Evolutionary conservation across 1,139 yeast genomes (phyloP).

Genomic region (Pichia sp.): DNA sequence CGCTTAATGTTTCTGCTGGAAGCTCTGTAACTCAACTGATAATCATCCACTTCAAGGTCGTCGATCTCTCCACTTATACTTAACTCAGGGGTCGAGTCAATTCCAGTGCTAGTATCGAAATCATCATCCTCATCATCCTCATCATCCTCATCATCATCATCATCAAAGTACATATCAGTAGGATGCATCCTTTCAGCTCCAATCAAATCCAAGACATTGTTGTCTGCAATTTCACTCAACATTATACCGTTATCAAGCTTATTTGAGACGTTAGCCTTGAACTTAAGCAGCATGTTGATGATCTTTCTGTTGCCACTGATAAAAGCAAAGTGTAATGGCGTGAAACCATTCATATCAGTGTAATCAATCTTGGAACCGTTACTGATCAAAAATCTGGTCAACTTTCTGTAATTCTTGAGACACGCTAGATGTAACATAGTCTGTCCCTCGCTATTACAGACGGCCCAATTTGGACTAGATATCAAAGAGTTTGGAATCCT

Average conservation of each 20-base stretch:
- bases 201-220: conserved; percentile 56
- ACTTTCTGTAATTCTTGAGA: conserved; percentile 57
- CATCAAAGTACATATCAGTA: conserved; percentile 5
- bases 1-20: too few species aligned
- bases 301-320: conserved; percentile 63
- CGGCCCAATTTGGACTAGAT: conserved; percentile 65
- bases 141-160: conserved; percentile 15
- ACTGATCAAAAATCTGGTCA: conserved; percentile 57
- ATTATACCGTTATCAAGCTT: conserved; percentile 49
- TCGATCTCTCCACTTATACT: conserved; percentile 14
- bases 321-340: conserved; percentile 84
- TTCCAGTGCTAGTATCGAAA: not conserved
- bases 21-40: too few species aligned
- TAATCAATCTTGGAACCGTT: conserved; percentile 77
- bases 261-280: conserved; percentile 57
- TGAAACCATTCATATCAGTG: conserved; percentile 71
- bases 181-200: conserved; percentile 18
- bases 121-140: conserved; percentile 20
- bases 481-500: conserved; percentile 58
- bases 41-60: conserved; percentile 11
- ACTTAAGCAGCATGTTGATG: conserved; percentile 49
- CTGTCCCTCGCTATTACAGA: conserved; percentile 78
- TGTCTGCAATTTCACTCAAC: conserved; percentile 50
- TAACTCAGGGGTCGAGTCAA: conserved; percentile 14
- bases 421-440: conserved; percentile 82